Percentiles rank a stretch among this genome's conserved stretches.
phyloP scores from a whole-genome alignment of 2,329 filamentous ascomycete genomes.

The Dichotomopilus funicola region DNA sequence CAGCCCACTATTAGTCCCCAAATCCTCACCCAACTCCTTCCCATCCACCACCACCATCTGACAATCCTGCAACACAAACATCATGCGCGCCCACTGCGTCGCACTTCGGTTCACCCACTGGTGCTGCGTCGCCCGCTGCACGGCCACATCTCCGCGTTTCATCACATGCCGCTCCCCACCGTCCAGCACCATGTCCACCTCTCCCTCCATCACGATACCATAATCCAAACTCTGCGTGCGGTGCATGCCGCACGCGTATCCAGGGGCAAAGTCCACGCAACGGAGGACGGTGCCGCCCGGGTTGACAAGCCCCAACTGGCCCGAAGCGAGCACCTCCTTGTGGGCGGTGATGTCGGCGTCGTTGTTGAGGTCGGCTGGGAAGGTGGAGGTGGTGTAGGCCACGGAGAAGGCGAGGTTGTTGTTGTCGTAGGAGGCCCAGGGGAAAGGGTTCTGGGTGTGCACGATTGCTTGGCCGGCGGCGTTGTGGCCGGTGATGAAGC shows the following conservation, averaged over 20 bases:
- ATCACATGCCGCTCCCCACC: constrained; percentile 36
- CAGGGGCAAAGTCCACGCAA: constrained; percentile 41
- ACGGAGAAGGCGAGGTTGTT: constrained; percentile 34
- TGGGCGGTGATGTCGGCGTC: constrained; percentile 37
- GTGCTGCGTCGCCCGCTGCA: constrained; percentile 43
- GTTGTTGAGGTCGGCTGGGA: constrained; percentile 34
- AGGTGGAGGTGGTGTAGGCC: constrained; percentile 36
- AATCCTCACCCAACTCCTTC: constrained; percentile 20
- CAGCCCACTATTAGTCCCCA: constrained; percentile 20
- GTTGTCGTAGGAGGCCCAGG: constrained; percentile 28
- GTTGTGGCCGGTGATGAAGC: constrained; percentile 32
- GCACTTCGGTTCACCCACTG: constrained; percentile 37
- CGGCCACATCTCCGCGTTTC: constrained; percentile 40
- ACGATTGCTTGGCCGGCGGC: constrained; percentile 32
- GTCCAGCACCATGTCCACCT: constrained; percentile 41
- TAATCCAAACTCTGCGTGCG: constrained; percentile 43
- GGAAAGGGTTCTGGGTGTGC: constrained; percentile 27
- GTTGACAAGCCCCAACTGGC: constrained; percentile 34
- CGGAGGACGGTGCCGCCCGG: constrained; percentile 33
- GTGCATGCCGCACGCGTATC: constrained; percentile 37
- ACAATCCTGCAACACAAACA: constrained; percentile 27
- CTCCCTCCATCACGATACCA: constrained; percentile 42
- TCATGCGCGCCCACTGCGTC: constrained; percentile 37
- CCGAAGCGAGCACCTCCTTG: constrained; percentile 28
- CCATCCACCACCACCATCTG: constrained; percentile 17